A percentile compares a stretch with the other conserved stretches of the same genome.
phyloP scores from a whole-genome alignment of 805 yeast species.

The Candida hungchunana region DNA sequence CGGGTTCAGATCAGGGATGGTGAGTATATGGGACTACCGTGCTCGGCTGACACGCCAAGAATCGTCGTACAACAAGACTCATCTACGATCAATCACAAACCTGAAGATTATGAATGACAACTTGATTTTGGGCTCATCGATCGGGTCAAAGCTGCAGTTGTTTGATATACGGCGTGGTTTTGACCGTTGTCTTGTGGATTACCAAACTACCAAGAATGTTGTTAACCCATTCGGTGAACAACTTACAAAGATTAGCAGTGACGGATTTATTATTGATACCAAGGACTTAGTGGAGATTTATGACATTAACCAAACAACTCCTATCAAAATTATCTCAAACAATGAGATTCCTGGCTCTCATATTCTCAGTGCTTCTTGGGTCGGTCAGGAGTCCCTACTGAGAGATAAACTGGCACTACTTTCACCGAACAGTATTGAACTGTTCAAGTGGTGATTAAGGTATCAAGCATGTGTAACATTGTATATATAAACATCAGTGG shows the following conservation, averaged over 20 bases:
- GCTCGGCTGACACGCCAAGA: neutral
- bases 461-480: too few species aligned
- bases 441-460: too few species aligned
- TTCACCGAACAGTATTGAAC: neutral
- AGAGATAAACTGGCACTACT: neutral
- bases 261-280: slow-evolving; percentile 1
- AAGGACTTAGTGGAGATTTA: slow-evolving; percentile 14
- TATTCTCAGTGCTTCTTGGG: slow-evolving; percentile 8
- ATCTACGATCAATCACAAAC: slow-evolving; percentile 12
- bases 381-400: neutral
- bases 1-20: slow-evolving; percentile 20
- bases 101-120: slow-evolving; percentile 4
- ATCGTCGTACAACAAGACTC: neutral
- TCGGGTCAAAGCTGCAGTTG: slow-evolving; percentile 10
- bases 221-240: slow-evolving; percentile 13
- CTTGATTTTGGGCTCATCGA: slow-evolving; percentile 9
- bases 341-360: slow-evolving; percentile 9
- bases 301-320: slow-evolving; percentile 1
- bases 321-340: slow-evolving; percentile 9
- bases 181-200: slow-evolving; percentile 1
- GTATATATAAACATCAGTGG: too few species aligned
- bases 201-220: slow-evolving; percentile 9
- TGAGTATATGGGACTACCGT: slow-evolving; percentile 20
- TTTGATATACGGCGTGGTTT: slow-evolving; percentile 13
- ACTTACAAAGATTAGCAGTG: neutral